Evolutionary conservation across 495 filamentous ascomycete genomes (phyloP).

Genomic region (Penicillium parvum): DNA sequence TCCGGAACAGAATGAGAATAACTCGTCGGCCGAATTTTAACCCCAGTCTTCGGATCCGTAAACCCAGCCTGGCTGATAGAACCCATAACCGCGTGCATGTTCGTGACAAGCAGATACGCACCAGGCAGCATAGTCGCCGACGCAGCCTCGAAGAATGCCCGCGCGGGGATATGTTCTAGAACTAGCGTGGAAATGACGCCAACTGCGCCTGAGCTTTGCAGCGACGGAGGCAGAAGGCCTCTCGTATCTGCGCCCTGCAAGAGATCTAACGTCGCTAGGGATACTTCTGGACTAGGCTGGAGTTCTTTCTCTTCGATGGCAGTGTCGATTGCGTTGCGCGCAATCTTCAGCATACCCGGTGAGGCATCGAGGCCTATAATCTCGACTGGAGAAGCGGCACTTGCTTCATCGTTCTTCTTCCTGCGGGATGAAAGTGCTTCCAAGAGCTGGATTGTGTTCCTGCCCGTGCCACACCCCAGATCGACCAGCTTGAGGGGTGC

Average conservation of each 20-base stretch:
- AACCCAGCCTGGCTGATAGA: constrained; percentile 62
- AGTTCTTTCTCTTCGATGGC: not conserved
- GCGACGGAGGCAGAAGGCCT: constrained; percentile 11
- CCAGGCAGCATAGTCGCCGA: constrained; percentile 44
- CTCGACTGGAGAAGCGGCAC: constrained; percentile 10
- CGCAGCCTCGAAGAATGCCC: constrained; percentile 52
- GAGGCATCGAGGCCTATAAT: constrained; percentile 50
- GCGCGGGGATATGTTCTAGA: constrained; percentile 61
- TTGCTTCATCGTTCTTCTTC: not conserved
- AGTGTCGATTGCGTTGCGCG: constrained; percentile 26
- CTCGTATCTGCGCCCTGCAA: constrained; percentile 18
- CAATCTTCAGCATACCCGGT: constrained; percentile 53
- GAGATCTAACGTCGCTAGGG: constrained; percentile 30
- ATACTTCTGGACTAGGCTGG: constrained; percentile 1
- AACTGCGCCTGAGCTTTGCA: constrained; percentile 23
- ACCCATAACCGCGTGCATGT: constrained; percentile 74
- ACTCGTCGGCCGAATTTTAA: constrained; percentile 60
- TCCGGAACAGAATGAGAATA: constrained; percentile 55
- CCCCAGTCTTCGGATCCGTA: constrained; percentile 49
- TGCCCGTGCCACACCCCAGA: constrained; percentile 66
- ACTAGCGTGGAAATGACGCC: constrained; percentile 63
- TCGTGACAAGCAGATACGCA: constrained; percentile 59
- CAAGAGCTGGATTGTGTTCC: constrained; percentile 60
- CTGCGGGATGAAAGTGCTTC: constrained; percentile 9
- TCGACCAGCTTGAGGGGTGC: constrained; percentile 44